Conservation (phyloP, 139 green algal genomes). For the Closterium sp. region DNA sequence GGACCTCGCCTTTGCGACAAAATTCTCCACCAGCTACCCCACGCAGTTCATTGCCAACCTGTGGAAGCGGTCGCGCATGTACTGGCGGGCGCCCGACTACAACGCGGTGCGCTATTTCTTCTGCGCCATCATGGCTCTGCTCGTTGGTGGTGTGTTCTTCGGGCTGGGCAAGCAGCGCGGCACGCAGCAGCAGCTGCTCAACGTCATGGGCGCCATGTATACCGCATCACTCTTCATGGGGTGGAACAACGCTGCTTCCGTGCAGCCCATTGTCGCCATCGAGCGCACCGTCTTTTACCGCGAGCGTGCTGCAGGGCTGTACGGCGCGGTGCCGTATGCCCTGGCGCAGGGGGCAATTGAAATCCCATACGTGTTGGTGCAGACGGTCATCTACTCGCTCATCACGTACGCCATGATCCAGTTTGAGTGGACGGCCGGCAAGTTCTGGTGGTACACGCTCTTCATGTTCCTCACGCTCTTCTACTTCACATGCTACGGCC, state of each 20-base stretch:
- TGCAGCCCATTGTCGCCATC: slow-evolving; percentile 50
- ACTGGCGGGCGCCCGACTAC: slow-evolving; percentile 35
- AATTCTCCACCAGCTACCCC: neutral
- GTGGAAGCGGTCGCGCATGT: slow-evolving; percentile 29
- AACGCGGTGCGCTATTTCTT: slow-evolving; percentile 44
- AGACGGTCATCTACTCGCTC: slow-evolving; percentile 50
- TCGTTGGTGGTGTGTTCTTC: slow-evolving; percentile 40
- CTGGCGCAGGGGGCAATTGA: slow-evolving; percentile 53
- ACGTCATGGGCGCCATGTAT: slow-evolving; percentile 59
- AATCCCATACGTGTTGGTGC: slow-evolving; percentile 56
- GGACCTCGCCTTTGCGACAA: slow-evolving; percentile 16
- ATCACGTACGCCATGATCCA: slow-evolving; percentile 44
- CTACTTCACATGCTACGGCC: slow-evolving; percentile 40
- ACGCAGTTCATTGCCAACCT: slow-evolving; percentile 15
- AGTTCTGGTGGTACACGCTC: no score
- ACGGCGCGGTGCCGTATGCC: slow-evolving; percentile 52
- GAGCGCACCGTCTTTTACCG: slow-evolving; percentile 56
- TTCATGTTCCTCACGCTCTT: no score
- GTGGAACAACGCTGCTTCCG: slow-evolving; percentile 53
- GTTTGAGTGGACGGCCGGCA: no score
- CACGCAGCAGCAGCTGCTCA: slow-evolving; percentile 22
- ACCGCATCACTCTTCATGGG: slow-evolving; percentile 58
- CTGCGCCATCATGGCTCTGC: slow-evolving; percentile 16
- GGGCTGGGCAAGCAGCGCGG: slow-evolving; percentile 5
- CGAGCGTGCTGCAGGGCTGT: slow-evolving; percentile 55